These are phyloP conservation scores for Ascochyta pisi DNA, from an alignment of 2,329 filamentous ascomycete genomes.

Conservation along the genomic window DNA sequence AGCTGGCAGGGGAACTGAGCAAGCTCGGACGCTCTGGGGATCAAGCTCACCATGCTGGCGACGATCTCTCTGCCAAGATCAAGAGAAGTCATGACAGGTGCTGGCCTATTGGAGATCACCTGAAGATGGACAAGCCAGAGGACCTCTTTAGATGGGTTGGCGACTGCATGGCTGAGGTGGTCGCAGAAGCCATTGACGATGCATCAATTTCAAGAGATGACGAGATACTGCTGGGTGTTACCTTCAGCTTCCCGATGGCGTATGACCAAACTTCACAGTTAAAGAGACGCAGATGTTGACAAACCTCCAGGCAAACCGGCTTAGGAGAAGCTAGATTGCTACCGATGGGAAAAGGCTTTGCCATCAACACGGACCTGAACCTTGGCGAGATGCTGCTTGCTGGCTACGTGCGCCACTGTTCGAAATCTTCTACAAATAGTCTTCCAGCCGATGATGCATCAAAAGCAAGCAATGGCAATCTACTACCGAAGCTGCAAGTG, in stretches of 20 bases:
- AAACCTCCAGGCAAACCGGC: conserved; percentile 58
- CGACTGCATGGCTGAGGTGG: conserved; percentile 75
- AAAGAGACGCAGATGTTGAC: conserved; percentile 14
- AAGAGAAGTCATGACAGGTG: conserved; percentile 69
- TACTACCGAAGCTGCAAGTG: conserved; percentile 71
- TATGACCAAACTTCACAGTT: conserved; percentile 26
- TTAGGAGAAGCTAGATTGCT: conserved; percentile 69
- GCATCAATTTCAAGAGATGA: conserved; percentile 24
- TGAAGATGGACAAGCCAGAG: conserved; percentile 77
- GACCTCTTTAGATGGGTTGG: conserved; percentile 84
- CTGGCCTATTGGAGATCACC: conserved; percentile 75
- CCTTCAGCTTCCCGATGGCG: conserved; percentile 74
- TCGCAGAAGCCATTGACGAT: conserved; percentile 62
- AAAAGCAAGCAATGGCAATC: conserved; percentile 39
- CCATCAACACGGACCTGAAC: conserved; percentile 66
- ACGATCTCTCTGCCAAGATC: conserved; percentile 51
- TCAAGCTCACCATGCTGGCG: too few species aligned
- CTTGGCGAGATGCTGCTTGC: conserved; percentile 65
- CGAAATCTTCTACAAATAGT: conserved; percentile 45
- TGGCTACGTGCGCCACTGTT: conserved; percentile 66
- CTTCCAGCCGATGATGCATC: conserved; percentile 6
- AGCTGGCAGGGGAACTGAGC: conserved; percentile 57
- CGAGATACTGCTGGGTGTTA: conserved; percentile 68
- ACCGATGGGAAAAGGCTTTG: conserved; percentile 75
- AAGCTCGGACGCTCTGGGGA: not conserved